Evolutionary conservation across 208 protist species (phyloP).

Genomic region (Crithidia acanthocephali): DNA sequence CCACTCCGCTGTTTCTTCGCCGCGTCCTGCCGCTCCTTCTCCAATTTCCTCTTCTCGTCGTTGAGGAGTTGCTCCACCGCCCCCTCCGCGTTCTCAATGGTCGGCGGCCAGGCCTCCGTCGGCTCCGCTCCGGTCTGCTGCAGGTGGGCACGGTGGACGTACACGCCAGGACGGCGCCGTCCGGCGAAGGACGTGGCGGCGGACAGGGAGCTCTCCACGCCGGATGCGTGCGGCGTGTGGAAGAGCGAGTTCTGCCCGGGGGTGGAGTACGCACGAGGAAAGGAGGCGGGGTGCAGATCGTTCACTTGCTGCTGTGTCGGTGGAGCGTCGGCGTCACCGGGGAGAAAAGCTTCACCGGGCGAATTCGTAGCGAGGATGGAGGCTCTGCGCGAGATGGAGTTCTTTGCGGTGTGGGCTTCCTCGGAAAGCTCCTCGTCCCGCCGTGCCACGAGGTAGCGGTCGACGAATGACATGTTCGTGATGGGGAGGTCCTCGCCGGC

Average conservation of each 20-base stretch:
- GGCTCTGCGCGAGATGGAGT: neutral
- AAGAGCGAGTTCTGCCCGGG: neutral
- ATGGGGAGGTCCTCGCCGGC: neutral
- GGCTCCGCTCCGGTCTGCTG: constrained; percentile 4
- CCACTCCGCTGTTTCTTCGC: neutral
- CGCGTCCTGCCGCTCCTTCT: neutral
- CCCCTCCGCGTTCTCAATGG: neutral
- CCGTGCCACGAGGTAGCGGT: constrained; percentile 26
- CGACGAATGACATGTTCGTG: constrained; percentile 26
- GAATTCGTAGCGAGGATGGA: neutral
- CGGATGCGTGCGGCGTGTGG: neutral
- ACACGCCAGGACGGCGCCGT: neutral
- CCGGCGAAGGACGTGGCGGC: neutral
- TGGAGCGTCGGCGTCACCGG: neutral
- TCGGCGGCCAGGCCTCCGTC: neutral
- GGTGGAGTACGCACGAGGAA: neutral
- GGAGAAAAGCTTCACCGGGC: neutral
- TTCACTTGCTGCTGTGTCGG: neutral
- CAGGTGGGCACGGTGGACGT: constrained; percentile 5
- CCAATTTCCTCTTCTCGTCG: neutral
- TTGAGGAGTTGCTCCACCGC: neutral
- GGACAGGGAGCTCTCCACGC: neutral
- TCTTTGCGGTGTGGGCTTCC: neutral
- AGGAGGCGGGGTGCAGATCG: neutral
- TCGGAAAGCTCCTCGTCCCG: constrained; percentile 1